Base-by-base conservation (phyloP, 2,329 filamentous ascomycete genomes). In the Blastomyces parvus region DNA sequence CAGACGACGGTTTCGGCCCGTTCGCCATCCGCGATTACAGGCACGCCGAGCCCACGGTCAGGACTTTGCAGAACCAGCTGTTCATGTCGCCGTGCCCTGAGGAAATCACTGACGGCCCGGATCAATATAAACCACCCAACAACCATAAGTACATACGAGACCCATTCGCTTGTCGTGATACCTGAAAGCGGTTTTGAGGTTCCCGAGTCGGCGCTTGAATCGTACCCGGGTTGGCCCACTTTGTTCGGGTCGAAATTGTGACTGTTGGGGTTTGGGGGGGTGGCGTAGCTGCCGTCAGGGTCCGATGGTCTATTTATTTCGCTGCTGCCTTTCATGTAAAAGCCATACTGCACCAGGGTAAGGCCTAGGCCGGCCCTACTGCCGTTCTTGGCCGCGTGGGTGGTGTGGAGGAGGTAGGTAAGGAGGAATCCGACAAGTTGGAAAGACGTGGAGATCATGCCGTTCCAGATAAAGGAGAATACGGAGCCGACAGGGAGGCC, bases 61-160 rank as follows among this genome's bases (percentile, higher is more conserved):
- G 94, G 94, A 73, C 91, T 96, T 74, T 96, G 92, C 68, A 97
- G 79, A 5, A 99, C 91, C 60, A 99, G 81, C 74, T 94, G 90
- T 78, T 99, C 94, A 73, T 97, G 94, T 71, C 91, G 83, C 73
- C 93, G 84, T 46, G 91, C 94, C 68, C 87, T 85, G 66, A 97
- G 78, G 73, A 94, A 99, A 74, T 97, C 92, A 70, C 88, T 91
- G 22, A 96, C 86, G n/a, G 91, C 88, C 76, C 92, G 86, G 73
- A 99, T 97, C 66, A 99, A 80, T 66, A 99, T 91, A 72, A 97
- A 97, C 94, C 94, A 99, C 5, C 94, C 94, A 1, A 96, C 88
- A 72, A 99, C 90, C 94, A 99, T 99, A 58, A 99, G 78, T 19
- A 89, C 81, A 71, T 97, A 99, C 13, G 91, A 90, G 66, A 96